Base-by-base conservation (phyloP, 1,139 yeast genomes). In the Scheffersomyces segobiensis region DNA sequence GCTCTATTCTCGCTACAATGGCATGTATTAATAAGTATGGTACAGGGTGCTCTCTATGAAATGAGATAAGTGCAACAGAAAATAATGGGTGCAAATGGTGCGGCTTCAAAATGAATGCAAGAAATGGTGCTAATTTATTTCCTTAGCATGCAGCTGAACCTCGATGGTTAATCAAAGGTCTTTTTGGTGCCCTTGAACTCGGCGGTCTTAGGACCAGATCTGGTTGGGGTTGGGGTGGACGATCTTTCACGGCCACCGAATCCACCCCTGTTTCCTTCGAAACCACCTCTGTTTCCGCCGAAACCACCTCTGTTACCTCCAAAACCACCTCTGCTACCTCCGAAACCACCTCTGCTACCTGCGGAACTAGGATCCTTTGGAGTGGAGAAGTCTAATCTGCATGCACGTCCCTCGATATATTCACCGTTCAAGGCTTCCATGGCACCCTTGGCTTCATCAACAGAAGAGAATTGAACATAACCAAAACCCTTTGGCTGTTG, bases 401-500 rank as follows among this genome's bases (percentile, higher is more conserved):
- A 90, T 63, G 97, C 87, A 82, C 99, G 90, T 67, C 97, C 97
- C 67, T 87, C 93, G 69, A 95, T 83, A 80, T 87, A 86, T 76
- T 88, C 89, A 73, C 98, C 98, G 75, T 91, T 91, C 77, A 93
- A 79, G 60, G 90, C 93, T 65, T 89, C 93, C 66, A 91, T 80
- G 60, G 98, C 98, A 63, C 88, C 85, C 80, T 89, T 87, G 66
- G 99, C 98, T 74, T 92, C 97, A 55, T 93, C 98, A 64, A 90
- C 81, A 58, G 88, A 83, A 51, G 89, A 82, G 75, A 86, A 93
- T 82, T 95, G 98, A 61, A 95, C 97, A 79, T 95, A 95, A 66
- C 98, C 99, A 81, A 95, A 95, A 67, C 99, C 99, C 86, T 95
- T 95, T 77, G 97, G 97, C 81, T 93, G 98, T 76, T 93, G 97